Percentiles rank a stretch among this genome's conserved stretches.
Conservation (phyloP, 768 basidiomycete genomes). For the Boletus sp. region DNA sequence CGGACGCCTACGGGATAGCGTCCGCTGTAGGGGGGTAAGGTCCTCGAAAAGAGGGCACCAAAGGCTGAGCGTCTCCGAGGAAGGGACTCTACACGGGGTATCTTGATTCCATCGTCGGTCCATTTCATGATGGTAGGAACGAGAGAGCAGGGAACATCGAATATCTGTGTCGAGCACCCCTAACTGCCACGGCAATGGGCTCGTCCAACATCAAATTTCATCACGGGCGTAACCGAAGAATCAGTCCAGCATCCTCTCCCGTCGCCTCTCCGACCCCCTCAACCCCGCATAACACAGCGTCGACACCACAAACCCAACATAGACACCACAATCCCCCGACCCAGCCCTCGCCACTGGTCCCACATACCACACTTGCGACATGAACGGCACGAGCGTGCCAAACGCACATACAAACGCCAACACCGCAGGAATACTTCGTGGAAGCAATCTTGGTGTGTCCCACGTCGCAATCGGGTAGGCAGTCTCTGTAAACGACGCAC, state of each 20-base stretch:
- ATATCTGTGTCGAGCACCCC: background rate
- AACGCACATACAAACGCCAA: slow-evolving; percentile 38
- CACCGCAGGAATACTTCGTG: slow-evolving; percentile 40
- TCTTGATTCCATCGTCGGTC: background rate
- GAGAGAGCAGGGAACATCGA: background rate
- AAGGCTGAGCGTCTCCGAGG: slow-evolving; percentile 5
- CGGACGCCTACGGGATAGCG: slow-evolving; percentile 30
- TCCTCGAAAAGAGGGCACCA: slow-evolving; percentile 23
- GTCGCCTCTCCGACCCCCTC: slow-evolving; percentile 26
- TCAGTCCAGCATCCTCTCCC: too few species aligned
- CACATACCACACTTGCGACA: slow-evolving; percentile 52
- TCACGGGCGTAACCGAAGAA: too few species aligned
- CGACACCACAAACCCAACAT: slow-evolving; percentile 36
- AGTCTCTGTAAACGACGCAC: slow-evolving; percentile 28
- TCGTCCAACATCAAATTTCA: too few species aligned
- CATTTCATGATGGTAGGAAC: background rate
- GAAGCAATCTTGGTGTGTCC: slow-evolving; percentile 36
- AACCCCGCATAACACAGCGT: slow-evolving; percentile 30
- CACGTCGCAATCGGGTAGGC: slow-evolving; percentile 38
- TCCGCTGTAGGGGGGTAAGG: slow-evolving; percentile 31
- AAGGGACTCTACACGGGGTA: background rate
- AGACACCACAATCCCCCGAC: slow-evolving; percentile 49
- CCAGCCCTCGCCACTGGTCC: slow-evolving; percentile 44
- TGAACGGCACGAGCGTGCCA: slow-evolving; percentile 42
- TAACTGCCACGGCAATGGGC: too few species aligned